A percentile compares a stretch with the other conserved stretches of the same genome.
Evolutionary conservation across 2,329 filamentous ascomycete species (phyloP).

Genomic region (Fusarium circinatum): DNA sequence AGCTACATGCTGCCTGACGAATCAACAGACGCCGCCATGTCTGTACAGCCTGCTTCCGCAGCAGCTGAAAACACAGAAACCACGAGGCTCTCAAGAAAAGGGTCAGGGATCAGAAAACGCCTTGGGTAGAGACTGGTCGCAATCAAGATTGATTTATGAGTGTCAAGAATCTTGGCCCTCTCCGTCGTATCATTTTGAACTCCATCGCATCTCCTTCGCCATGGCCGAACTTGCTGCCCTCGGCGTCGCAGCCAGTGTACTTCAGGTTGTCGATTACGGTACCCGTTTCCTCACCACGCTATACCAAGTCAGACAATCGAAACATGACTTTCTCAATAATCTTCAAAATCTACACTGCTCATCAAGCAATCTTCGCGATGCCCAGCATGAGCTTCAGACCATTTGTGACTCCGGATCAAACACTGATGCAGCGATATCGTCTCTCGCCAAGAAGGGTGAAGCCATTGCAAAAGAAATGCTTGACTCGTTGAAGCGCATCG

Average conservation of each 20-base stretch:
- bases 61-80: background rate
- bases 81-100: background rate
- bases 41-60: background rate
- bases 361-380: background rate
- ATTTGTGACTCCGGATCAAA: background rate
- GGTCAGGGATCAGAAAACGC: background rate
- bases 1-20: background rate
- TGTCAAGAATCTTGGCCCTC: background rate
- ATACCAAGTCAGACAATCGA: background rate
- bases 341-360: background rate
- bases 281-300: constrained; percentile 4
- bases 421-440: background rate
- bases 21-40: background rate
- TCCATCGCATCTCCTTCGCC: background rate
- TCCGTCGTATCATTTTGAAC: no score
- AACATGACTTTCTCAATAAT: background rate
- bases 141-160: background rate
- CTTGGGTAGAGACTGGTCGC: background rate
- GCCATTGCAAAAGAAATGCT: background rate
- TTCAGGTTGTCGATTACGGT: constrained; percentile 21
- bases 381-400: background rate
- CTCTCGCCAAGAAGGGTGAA: background rate
- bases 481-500: background rate
- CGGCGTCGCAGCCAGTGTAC: background rate
- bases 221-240: constrained; percentile 15